phyloP scores from a whole-genome alignment of 352 stramenopile genomes.

The Globisporangium irregulare region DNA sequence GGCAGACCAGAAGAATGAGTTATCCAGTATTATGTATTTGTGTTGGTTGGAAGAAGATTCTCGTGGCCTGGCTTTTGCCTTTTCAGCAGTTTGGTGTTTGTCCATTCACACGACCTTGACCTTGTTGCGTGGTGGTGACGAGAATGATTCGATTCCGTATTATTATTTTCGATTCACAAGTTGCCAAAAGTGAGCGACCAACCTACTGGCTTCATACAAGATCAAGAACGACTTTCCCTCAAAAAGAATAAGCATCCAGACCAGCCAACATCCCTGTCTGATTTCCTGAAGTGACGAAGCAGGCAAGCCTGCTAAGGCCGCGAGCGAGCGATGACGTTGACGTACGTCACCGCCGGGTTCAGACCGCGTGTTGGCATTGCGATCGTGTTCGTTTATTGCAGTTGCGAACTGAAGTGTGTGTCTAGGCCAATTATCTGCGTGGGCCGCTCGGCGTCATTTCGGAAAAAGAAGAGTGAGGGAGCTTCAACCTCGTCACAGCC shows the following conservation, averaged over 20 bases:
- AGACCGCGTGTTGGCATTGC: background rate
- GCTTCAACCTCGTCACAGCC: slow-evolving; percentile 5
- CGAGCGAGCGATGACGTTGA: background rate
- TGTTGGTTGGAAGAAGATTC: background rate
- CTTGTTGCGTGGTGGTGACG: background rate
- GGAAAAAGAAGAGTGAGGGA: too few species aligned
- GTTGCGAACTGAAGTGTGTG: background rate
- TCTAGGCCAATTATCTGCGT: slow-evolving; percentile 7
- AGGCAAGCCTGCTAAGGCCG: background rate
- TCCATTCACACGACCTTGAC: background rate
- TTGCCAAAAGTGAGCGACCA: background rate
- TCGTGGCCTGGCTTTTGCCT: background rate
- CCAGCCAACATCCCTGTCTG: background rate
- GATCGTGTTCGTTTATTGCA: background rate
- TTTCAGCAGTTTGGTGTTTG: background rate
- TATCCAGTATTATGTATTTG: background rate
- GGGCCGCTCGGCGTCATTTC: slow-evolving; percentile 9
- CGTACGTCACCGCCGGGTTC: background rate
- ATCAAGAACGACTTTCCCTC: background rate
- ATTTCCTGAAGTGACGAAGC: background rate
- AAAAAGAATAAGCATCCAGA: background rate
- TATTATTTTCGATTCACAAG: background rate
- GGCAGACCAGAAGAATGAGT: background rate
- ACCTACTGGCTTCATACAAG: background rate
- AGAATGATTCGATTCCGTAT: background rate